Evolutionary conservation across 129 eudicot genomes (phyloP), one percentile per base, ranked within the genome.

Genomic region (Escallonia rubra): DNA sequence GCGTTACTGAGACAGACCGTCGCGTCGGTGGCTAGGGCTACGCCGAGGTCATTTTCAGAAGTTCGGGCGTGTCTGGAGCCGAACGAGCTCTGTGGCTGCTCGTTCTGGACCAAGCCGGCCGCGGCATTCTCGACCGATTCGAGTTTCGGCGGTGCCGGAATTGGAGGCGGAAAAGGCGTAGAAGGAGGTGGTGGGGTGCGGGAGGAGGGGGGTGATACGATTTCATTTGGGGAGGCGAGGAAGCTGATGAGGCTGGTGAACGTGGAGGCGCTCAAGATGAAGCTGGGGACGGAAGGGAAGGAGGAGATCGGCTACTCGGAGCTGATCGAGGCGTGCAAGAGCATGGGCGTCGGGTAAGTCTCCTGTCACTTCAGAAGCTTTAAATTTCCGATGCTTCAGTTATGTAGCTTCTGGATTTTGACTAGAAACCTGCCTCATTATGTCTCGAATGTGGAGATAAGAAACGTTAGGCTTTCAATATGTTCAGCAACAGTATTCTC

Each of bases 321-420:
- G 80, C 74, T 89, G 15, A 40, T 88, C 15, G 56, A 65, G 43
- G 82, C 82, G 41, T 85, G 90, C 65, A 67, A 76, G 80, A 72
- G 77, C 41, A 73, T 73, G 63, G 92, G 96, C 0, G 82, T 80
- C 0, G 88, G n/a, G n/a, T n/a, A n/a, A n/a, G n/a, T n/a, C n/a
- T n/a, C n/a, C n/a, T n/a, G n/a, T n/a, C n/a, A n/a, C n/a, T n/a
- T n/a, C n/a, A n/a, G n/a, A n/a, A n/a, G n/a, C n/a, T n/a, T n/a
- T n/a, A n/a, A n/a, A n/a, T n/a, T n/a, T n/a, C n/a, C n/a, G n/a
- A n/a, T n/a, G n/a, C n/a, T n/a, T n/a, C n/a, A n/a, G n/a, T n/a
- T n/a, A n/a, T n/a, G n/a, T n/a, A n/a, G n/a, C n/a, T n/a, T n/a
- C n/a, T n/a, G n/a, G n/a, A n/a, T n/a, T n/a, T n/a, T n/a, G n/a